These are phyloP conservation scores for Centrapalus pauciflorus DNA, from an alignment of 129 eudicot genomes.

Conservation along the genomic window DNA sequence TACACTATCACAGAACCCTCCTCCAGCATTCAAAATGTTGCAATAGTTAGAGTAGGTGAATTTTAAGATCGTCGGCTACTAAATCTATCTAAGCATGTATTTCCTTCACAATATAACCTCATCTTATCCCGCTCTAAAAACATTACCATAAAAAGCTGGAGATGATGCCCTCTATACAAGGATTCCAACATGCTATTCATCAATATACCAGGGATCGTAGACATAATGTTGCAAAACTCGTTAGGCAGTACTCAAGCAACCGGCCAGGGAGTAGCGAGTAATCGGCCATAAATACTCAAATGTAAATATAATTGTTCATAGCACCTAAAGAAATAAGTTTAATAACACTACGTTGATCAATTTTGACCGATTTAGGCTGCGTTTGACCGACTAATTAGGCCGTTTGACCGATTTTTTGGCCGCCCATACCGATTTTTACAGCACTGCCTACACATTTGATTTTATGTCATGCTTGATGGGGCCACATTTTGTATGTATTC, in stretches of 20 bases:
- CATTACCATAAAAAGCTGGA: slow-evolving; percentile 38
- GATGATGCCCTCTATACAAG: slow-evolving; percentile 3
- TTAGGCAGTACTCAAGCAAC: too few relatives aligned
- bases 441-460: slow-evolving; percentile 27
- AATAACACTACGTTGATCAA: too few relatives aligned
- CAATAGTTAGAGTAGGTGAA: slow-evolving; percentile 16
- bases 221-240: too few relatives aligned
- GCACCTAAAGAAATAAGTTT: too few relatives aligned
- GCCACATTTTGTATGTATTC: slow-evolving; percentile 19
- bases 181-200: slow-evolving; percentile 26
- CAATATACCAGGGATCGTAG: slow-evolving; percentile 26
- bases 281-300: too few relatives aligned
- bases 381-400: too few relatives aligned
- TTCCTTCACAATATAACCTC: slow-evolving; percentile 7
- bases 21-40: slow-evolving; percentile 28
- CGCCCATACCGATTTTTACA: too few relatives aligned
- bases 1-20: too few relatives aligned
- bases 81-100: slow-evolving; percentile 2
- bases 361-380: too few relatives aligned
- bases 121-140: slow-evolving; percentile 24
- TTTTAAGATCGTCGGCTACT: slow-evolving; percentile 4
- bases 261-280: too few relatives aligned
- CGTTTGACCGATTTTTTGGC: too few relatives aligned
- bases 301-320: too few relatives aligned
- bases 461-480: slow-evolving; percentile 27